These are phyloP conservation scores for Psilocybe azurescens DNA, from an alignment of 768 basidiomycete genomes.

Conservation along the genomic window DNA sequence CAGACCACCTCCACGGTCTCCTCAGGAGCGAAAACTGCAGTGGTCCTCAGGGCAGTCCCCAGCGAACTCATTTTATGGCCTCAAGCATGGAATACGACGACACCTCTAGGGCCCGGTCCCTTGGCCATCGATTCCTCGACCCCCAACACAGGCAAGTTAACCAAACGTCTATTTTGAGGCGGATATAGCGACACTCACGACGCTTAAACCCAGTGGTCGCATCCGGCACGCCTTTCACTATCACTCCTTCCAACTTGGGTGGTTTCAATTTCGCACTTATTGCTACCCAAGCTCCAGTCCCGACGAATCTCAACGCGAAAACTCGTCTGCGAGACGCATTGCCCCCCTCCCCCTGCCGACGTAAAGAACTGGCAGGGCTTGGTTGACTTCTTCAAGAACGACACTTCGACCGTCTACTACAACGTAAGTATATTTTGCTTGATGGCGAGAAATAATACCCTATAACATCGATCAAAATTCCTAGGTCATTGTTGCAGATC, in stretches of 20 bases:
- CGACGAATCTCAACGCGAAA: neutral
- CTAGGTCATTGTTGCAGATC: slow-evolving; percentile 1
- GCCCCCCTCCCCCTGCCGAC: neutral
- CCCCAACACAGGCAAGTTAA: neutral
- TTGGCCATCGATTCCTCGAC: neutral
- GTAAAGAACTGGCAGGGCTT: neutral
- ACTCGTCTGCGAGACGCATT: neutral
- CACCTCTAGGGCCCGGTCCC: neutral
- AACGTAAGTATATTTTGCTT: neutral
- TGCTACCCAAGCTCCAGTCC: neutral
- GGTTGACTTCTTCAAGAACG: slow-evolving; percentile 1
- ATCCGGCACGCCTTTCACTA: neutral
- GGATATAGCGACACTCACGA: too few relatives aligned
- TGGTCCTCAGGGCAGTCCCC: neutral
- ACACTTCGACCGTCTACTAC: neutral
- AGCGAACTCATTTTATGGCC: slow-evolving; percentile 5
- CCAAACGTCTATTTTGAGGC: neutral
- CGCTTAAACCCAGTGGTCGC: neutral
- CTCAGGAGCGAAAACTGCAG: neutral
- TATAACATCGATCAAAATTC: neutral
- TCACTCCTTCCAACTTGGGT: neutral
- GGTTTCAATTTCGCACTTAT: neutral
- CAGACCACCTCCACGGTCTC: neutral
- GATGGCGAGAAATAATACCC: too few relatives aligned
- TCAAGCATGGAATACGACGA: neutral